Evolutionary conservation across 176 grass and related monocot genomes (phyloP).

Genomic region (Triticum monococcum): DNA sequence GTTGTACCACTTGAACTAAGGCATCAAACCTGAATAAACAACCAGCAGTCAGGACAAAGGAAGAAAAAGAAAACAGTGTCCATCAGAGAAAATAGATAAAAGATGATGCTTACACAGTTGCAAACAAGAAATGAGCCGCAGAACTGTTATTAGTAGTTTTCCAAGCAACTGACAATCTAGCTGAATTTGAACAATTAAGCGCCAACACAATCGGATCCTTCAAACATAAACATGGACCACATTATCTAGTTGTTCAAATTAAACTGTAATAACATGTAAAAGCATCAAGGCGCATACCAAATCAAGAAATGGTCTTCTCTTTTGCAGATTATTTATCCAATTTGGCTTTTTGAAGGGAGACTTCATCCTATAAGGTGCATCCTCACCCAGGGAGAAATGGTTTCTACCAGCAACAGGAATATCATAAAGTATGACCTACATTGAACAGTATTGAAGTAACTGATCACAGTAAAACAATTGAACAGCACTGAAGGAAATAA

Average conservation of each 20-base stretch:
- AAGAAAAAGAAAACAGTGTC: slow-evolving; percentile 23
- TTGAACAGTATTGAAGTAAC: slow-evolving; percentile 27
- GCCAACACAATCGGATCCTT: slow-evolving; percentile 75
- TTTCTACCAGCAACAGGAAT: slow-evolving; percentile 62
- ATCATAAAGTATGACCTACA: slow-evolving; percentile 88
- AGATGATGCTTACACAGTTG: slow-evolving; percentile 53
- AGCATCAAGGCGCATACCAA: slow-evolving; percentile 53
- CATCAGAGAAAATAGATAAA: slow-evolving; percentile 21
- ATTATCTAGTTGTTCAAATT: slow-evolving; percentile 13
- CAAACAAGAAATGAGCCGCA: slow-evolving; percentile 35
- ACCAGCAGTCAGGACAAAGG: slow-evolving; percentile 26
- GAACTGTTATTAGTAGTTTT: slow-evolving; percentile 28
- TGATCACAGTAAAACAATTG: slow-evolving; percentile 5
- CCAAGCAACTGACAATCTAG: slow-evolving; percentile 45
- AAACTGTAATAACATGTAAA: slow-evolving; percentile 23
- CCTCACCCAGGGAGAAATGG: slow-evolving; percentile 64
- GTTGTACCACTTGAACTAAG: slow-evolving; percentile 48
- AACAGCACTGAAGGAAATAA: not conserved
- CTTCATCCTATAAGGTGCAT: slow-evolving; percentile 38
- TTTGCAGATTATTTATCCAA: slow-evolving; percentile 73
- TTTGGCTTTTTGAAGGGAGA: slow-evolving; percentile 52
- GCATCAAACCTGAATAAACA: slow-evolving; percentile 45
- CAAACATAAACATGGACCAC: slow-evolving; percentile 27
- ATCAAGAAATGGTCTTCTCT: slow-evolving; percentile 54
- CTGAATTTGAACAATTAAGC: slow-evolving; percentile 79